Evolutionary conservation across 2,329 filamentous ascomycete species (phyloP).

Genomic region (Triangularia setosa): DNA sequence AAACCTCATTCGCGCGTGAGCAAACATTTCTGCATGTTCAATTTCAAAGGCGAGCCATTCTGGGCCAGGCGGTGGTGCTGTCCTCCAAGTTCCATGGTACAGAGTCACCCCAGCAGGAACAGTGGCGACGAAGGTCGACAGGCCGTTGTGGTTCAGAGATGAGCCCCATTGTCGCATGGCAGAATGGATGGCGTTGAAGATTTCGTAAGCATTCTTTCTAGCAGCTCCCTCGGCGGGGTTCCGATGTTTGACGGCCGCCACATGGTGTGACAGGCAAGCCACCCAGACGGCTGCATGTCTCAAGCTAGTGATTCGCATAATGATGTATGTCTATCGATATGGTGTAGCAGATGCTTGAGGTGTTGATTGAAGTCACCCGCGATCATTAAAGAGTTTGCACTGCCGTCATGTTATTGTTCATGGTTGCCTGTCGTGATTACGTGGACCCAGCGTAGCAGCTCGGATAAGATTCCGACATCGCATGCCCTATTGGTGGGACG

Average conservation of each 20-base stretch:
- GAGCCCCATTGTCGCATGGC: slow-evolving; percentile 73
- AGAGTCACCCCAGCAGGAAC: slow-evolving; percentile 62
- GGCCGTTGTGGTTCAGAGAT: slow-evolving; percentile 69
- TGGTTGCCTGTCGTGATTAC: background rate
- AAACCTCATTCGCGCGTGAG: slow-evolving; percentile 28
- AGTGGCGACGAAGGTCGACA: slow-evolving; percentile 64
- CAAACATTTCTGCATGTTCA: slow-evolving; percentile 67
- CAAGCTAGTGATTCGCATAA: background rate
- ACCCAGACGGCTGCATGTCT: background rate
- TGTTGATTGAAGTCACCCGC: background rate
- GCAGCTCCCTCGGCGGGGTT: slow-evolving; percentile 36
- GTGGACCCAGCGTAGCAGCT: background rate
- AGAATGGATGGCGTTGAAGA: slow-evolving; percentile 71
- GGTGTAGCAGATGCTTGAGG: background rate
- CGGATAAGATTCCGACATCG: background rate
- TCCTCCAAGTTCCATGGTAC: slow-evolving; percentile 58
- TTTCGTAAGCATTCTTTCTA: slow-evolving; percentile 53
- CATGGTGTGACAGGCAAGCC: slow-evolving; percentile 1
- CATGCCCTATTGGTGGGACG: background rate
- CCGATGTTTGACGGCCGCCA: background rate
- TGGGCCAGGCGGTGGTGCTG: slow-evolving; percentile 46
- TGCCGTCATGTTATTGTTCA: background rate
- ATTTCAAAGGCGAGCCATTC: slow-evolving; percentile 77
- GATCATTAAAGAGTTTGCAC: background rate
- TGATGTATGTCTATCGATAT: background rate